Base-by-base conservation (phyloP, 2,329 filamentous ascomycete species). In the Fusarium abutilonis region DNA sequence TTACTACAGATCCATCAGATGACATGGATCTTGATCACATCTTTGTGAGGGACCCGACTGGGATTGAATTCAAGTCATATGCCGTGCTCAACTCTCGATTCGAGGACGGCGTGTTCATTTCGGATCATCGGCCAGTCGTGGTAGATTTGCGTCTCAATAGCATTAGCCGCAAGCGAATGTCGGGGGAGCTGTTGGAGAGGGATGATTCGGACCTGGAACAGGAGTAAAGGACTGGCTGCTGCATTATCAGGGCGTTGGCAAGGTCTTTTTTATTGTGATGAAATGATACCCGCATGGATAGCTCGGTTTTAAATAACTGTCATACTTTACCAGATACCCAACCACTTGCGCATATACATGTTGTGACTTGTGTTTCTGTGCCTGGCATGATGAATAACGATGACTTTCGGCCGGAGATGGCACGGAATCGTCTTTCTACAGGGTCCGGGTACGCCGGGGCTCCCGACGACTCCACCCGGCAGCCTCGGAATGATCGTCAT, bases 101-200 rank as follows among this genome's bases (percentile, higher is more conserved):
- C 32, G 68, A 72, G 6, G 69, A 76, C 14, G 69, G 63, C 0
- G 52, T 71, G 3, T 75, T 68, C 46, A 73, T 74, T 15, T 76
- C 73, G 3, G 74, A 76, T 36, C 74, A 76, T 56, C 61, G 74
- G 1, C 63, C 70, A 1, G 69, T 75, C 7, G 66, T 74, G 19
- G 60, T 74, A 2, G 73, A 75, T n/a, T 35, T 61, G 17, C 42
- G 50, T 9, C 40, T 63, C 15, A 62, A 48, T 6, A 55, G 56
- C 10, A 48, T 64, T 11, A 60, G 60, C n/a, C 60, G 60, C 21
- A 56, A 56, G 40, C 13, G 34, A 35, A 34, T 26, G n/a, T 32
- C 23, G 9, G 45, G 23, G n/a, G 36, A 36, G 9, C 13, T 11
- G 26, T 44, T 31, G 15, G 15, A 31, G 9, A 38, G 39, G 10